These are phyloP conservation scores for Paramecium caudatum DNA, from an alignment of 73 alveolate species.

Conservation along the genomic window DNA sequence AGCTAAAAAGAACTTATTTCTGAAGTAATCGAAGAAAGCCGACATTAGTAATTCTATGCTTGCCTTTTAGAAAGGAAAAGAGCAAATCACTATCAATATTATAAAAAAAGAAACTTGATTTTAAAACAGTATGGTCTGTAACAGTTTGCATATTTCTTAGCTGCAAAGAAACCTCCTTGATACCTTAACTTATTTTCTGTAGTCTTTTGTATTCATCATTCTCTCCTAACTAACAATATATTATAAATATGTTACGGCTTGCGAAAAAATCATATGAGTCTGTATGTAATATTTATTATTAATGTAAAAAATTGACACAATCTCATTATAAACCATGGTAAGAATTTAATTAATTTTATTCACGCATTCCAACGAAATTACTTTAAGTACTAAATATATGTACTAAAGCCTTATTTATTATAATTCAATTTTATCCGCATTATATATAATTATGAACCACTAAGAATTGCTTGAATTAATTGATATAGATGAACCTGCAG, in stretches of 20 bases:
- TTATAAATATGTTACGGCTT: not conserved
- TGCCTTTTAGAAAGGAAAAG: conserved; percentile 45
- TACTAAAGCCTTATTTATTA: not conserved
- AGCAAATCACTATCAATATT: conserved; percentile 11
- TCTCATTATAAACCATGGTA: too few species aligned
- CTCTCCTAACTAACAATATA: not conserved
- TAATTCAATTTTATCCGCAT: not conserved
- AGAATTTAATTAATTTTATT: too few species aligned
- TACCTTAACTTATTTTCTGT: conserved; percentile 28
- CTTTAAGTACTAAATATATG: too few species aligned
- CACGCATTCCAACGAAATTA: too few species aligned
- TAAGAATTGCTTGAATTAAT: conserved; percentile 37
- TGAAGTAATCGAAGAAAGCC: conserved; percentile 43
- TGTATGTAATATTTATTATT: too few species aligned
- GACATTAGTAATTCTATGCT: conserved; percentile 28
- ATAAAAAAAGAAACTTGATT: conserved; percentile 3
- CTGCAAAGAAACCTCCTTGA: not conserved
- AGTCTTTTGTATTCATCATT: conserved; percentile 18
- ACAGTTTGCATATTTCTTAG: conserved; percentile 10
- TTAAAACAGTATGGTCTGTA: conserved; percentile 25
- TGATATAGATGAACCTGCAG: conserved; percentile 17
- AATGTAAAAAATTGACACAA: too few species aligned
- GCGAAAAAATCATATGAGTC: conserved; percentile 6
- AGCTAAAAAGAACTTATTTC: conserved; percentile 4
- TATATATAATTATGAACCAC: too few species aligned